These are phyloP conservation scores for Gossypium bickii DNA, from an alignment of 345 rosid genomes.

Conservation along the genomic window DNA sequence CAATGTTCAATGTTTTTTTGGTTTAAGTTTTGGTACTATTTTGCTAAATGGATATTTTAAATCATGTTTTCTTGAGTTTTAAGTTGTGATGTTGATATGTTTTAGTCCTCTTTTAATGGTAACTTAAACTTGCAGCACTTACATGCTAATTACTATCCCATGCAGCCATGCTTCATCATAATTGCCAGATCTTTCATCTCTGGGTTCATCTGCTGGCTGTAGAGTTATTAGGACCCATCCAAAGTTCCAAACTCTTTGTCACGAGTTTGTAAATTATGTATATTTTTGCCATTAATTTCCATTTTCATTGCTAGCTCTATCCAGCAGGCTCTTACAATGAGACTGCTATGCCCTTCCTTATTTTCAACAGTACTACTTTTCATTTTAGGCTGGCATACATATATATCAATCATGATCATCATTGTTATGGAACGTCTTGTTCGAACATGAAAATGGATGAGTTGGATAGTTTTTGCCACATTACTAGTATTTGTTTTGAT, in stretches of 20 bases:
- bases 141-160: neutral
- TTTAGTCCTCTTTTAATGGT: neutral
- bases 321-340: neutral
- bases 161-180: neutral
- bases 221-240: neutral
- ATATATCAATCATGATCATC: neutral
- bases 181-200: neutral
- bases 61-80: neutral
- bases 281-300: neutral
- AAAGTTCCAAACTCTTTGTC: neutral
- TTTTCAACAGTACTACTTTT: neutral
- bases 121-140: neutral
- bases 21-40: neutral
- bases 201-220: neutral
- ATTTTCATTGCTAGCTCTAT: neutral
- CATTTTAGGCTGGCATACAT: neutral
- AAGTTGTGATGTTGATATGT: slow-evolving; percentile 6
- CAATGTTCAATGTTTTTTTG: neutral
- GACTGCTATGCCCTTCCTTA: neutral
- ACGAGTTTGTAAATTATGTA: neutral
- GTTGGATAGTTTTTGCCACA: neutral
- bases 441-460: neutral
- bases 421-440: neutral
- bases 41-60: neutral
- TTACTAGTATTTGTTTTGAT: neutral